phyloP scores from a whole-genome alignment of 2,329 filamentous ascomycete genomes.

The Penicillium sp. region DNA sequence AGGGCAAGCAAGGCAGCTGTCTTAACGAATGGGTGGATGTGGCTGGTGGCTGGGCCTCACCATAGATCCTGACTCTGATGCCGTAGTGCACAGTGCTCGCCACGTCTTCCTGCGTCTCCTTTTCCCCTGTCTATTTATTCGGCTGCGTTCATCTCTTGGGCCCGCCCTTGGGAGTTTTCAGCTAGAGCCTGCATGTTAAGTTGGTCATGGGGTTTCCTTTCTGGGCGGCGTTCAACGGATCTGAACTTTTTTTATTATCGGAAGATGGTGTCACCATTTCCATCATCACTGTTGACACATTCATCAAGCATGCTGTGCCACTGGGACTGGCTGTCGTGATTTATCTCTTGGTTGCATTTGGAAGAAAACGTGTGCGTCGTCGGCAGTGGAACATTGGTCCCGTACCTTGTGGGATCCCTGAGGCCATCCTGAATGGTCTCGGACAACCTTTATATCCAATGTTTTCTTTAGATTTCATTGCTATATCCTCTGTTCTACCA shows the following conservation, averaged over 20 bases:
- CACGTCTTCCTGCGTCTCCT: constrained; percentile 32
- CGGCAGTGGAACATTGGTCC: not conserved
- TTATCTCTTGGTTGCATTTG: constrained; percentile 10
- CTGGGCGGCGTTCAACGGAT: constrained; percentile 41
- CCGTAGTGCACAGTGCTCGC: constrained; percentile 17
- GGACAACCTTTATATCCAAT: not conserved
- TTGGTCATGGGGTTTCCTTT: constrained; percentile 32
- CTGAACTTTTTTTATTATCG: constrained; percentile 31
- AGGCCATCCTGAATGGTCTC: not conserved
- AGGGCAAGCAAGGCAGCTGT: constrained; percentile 95
- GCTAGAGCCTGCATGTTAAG: constrained; percentile 34
- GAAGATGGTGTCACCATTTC: constrained; percentile 36
- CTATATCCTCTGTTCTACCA: not conserved
- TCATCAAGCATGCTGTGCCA: constrained; percentile 39
- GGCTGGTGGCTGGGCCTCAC: constrained; percentile 82
- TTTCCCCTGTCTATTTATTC: constrained; percentile 33
- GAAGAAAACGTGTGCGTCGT: constrained; percentile 10
- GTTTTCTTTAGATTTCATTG: not conserved
- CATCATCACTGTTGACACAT: constrained; percentile 36
- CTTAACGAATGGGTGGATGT: constrained; percentile 96
- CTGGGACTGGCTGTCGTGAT: constrained; percentile 28
- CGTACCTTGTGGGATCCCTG: not conserved
- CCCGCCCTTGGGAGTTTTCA: constrained; percentile 32
- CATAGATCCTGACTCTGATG: constrained; percentile 36
- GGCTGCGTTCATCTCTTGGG: constrained; percentile 35